Percentiles rank a stretch among this genome's conserved stretches.
phyloP scores from a whole-genome alignment of 352 stramenopile species.

The Globisporangium camurandrum region DNA sequence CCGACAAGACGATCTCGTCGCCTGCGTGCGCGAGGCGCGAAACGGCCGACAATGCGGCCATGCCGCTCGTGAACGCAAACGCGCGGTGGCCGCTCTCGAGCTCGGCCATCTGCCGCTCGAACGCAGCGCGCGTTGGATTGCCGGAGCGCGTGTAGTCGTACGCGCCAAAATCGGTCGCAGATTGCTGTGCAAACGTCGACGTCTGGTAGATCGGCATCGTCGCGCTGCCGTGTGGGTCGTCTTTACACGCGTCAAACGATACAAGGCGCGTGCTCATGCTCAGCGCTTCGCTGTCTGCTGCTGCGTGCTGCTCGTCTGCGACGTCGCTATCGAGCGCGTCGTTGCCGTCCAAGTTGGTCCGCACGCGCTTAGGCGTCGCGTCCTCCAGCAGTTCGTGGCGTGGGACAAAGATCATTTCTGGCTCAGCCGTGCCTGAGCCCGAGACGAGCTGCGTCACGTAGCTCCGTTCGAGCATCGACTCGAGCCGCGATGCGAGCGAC shows the following conservation, averaged over 20 bases:
- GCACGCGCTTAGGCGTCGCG: slow-evolving; percentile 33
- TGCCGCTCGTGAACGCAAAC: slow-evolving; percentile 92
- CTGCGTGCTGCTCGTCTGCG: slow-evolving; percentile 29
- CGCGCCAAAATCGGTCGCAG: slow-evolving; percentile 82
- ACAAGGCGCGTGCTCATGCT: slow-evolving; percentile 72
- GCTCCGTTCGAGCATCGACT: slow-evolving; percentile 77
- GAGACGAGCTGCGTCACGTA: slow-evolving; percentile 83
- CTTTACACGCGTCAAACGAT: slow-evolving; percentile 75
- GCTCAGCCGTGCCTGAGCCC: slow-evolving; percentile 39
- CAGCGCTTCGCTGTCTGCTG: too few relatives aligned
- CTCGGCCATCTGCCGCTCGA: slow-evolving; percentile 90
- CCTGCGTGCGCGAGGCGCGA: slow-evolving; percentile 84
- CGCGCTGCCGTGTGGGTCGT: slow-evolving; percentile 85
- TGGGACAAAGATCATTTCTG: slow-evolving; percentile 73
- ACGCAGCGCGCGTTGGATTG: slow-evolving; percentile 90
- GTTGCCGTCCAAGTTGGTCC: slow-evolving; percentile 72
- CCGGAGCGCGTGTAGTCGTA: slow-evolving; percentile 93
- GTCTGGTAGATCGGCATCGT: slow-evolving; percentile 93
- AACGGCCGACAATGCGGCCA: slow-evolving; percentile 93
- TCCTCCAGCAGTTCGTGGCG: slow-evolving; percentile 52
- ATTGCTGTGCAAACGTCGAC: slow-evolving; percentile 86
- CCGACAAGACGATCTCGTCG: slow-evolving; percentile 90
- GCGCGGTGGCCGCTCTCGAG: slow-evolving; percentile 61
- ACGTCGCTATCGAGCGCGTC: slow-evolving; percentile 37
- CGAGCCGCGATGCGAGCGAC: slow-evolving; percentile 52